Percentiles rank a stretch among this genome's conserved stretches.
These are phyloP conservation scores for Cladobotryum protrusum DNA, from an alignment of 2,329 filamentous ascomycete genomes.

Conservation along the genomic window DNA sequence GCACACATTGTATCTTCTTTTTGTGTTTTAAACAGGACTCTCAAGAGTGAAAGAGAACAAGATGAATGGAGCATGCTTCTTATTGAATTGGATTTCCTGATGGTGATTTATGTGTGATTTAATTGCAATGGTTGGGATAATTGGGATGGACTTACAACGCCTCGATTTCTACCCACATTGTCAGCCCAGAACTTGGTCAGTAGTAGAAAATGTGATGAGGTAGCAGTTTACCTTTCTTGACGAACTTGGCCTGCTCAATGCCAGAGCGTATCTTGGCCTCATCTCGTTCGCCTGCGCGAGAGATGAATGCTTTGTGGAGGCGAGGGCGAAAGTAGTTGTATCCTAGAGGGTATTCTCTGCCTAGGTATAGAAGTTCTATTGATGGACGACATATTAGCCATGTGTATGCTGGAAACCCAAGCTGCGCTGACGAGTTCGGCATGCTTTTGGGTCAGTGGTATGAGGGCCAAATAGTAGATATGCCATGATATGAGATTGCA, in stretches of 20 bases:
- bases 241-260: slow-evolving; percentile 74
- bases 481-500: slow-evolving; percentile 25
- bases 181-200: background rate
- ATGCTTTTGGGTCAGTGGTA: no score
- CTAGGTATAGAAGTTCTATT: slow-evolving; percentile 75
- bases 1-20: no score
- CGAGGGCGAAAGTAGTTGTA: slow-evolving; percentile 73
- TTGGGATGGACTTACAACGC: slow-evolving; percentile 61
- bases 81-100: no score
- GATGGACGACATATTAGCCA: background rate
- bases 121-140: no score
- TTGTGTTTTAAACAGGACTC: no score
- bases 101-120: no score
- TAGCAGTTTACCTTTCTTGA: slow-evolving; percentile 70
- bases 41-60: no score
- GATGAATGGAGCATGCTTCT: no score
- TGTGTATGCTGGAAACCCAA: background rate
- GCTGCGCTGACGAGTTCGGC: no score
- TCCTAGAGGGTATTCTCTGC: slow-evolving; percentile 80
- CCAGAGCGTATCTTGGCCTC: slow-evolving; percentile 69
- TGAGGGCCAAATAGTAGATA: no score
- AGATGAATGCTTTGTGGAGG: slow-evolving; percentile 78
- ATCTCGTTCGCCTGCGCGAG: slow-evolving; percentile 63
- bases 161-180: slow-evolving; percentile 68
- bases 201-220: background rate